Evolutionary conservation across 2,329 filamentous ascomycete genomes (phyloP), one percentile per base, ranked within the genome.

Genomic region (Polychaeton citri): DNA sequence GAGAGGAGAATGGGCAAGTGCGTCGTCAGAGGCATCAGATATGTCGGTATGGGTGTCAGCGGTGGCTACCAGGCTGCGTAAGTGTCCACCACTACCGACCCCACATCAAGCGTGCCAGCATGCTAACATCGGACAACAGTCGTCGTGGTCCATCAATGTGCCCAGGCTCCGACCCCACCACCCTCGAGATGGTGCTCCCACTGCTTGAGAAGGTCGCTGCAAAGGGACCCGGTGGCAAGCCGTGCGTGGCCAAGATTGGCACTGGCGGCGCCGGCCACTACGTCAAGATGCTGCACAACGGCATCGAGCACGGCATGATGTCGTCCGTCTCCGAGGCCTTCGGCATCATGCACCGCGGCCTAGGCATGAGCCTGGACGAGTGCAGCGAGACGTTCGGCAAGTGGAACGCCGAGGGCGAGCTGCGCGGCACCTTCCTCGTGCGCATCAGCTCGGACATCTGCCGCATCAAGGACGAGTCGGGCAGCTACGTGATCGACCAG

Each of bases 271-370:
- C 71, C 2, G 79, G 79, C 0, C 78, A 83, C 52, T 83, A 77
- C 48, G 75, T 81, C 28, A 83, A 84, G 61, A 83, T 82, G 76
- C 68, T 81, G 3, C 79, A 83, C 51, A 81, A 83, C 43, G 78
- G 77, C 1, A 81, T 83, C 41, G 78, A 83, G 50, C 76, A 81
- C 41, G 78, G 76, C 2, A 79, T 83, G 72, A 71, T 83, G 61
- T 71, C 69, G 36, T 64, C 69, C 0, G 64, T 81, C 5, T 70
- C 69, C 10, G 79, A 83, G 52, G 71, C 72, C 2, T 83, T 76
- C 74, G 65, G 64, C 1, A 64, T 81, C 20, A 72, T 83, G 61
- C 63, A 66, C 21, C 63, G 65, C 30, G 68, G 72, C 1, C 58
- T 81, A 17, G 69, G 66, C 0, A 68, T 81, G 60, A 54, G 51